Base-by-base conservation (phyloP, 805 yeast species). In the Myxozyma melibiosi region DNA sequence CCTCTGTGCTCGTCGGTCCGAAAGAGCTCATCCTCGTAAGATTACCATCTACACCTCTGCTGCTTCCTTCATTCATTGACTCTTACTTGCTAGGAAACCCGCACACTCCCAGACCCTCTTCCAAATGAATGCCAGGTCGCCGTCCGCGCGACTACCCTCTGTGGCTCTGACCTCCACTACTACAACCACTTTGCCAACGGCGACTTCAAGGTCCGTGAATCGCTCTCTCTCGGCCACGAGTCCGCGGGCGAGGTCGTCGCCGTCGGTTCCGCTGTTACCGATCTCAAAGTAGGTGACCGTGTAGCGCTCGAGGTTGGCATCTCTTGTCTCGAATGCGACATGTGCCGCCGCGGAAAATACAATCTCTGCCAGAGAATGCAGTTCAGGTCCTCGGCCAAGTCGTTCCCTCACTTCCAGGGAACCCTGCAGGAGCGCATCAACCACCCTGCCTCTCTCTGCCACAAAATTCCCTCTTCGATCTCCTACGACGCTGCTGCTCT, bases 291-390 rank as follows among this genome's bases (percentile, higher is more conserved):
- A 22, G 96, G 96, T 52, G 91, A 86, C 71, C 77, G 77, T 57
- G 95, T 88, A 40, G 94, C 94, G 13, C 81, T 88, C 65, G 95
- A 88, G 68, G 94, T 94, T 3, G 95, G 95, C 63, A 76, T 85
- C 60, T 94, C 96, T 18, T 84, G 90, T 48, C 77, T 90, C 68
- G 79, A 77, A 66, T 81, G 88, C 50, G 86, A 87, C 68, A 84
- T 86, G 78, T 89, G 96, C 75, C 79, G 78, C 69, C 80, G 86
- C 61, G 95, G 96, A 54, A 87, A 88, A 77, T 88, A 96, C 68
- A 88, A 89, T 76, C 79, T 89, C 70, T 89, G 96, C 43, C 73
- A 85, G 42, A 79, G 94, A 76, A 88, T 89, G 75, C 83, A 79
- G 65, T 84, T 88, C 73, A 66, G 70, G 54, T 70, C 73, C 38